Percentiles rank a stretch among this genome's conserved stretches.
Evolutionary conservation across 2,329 filamentous ascomycete genomes (phyloP).

Genomic region (Lasiodiplodia theobromae): DNA sequence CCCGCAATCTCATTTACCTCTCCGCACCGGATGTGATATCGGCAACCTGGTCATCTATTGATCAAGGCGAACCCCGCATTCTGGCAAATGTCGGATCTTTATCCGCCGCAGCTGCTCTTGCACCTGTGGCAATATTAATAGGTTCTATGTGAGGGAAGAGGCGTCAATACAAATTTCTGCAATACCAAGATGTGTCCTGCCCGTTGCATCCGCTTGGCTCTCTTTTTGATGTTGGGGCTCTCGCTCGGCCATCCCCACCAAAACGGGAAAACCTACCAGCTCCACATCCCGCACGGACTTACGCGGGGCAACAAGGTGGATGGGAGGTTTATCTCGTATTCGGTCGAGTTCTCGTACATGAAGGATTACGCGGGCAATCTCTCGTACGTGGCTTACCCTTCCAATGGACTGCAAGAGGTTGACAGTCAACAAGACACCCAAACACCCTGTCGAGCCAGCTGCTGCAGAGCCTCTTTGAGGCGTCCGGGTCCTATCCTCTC

Average conservation of each 20-base stretch:
- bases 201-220: neutral
- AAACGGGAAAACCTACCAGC: neutral
- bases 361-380: too few species aligned
- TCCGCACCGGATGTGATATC: neutral
- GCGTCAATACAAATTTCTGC: neutral
- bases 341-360: neutral
- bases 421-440: neutral
- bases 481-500: neutral
- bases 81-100: neutral
- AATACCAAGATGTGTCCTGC: neutral
- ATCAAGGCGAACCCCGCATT: neutral
- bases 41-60: neutral
- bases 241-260: neutral
- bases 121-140: neutral
- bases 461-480: neutral
- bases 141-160: fast-evolving
- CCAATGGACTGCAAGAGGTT: neutral
- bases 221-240: neutral
- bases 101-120: neutral
- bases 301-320: neutral
- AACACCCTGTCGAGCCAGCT: neutral
- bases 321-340: neutral
- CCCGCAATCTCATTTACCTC: too few species aligned
- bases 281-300: neutral
- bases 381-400: too few species aligned